These are phyloP conservation scores for Cystobasidiaceae sp. DNA, from an alignment of 1,284 basidiomycete genomes.

Conservation along the genomic window DNA sequence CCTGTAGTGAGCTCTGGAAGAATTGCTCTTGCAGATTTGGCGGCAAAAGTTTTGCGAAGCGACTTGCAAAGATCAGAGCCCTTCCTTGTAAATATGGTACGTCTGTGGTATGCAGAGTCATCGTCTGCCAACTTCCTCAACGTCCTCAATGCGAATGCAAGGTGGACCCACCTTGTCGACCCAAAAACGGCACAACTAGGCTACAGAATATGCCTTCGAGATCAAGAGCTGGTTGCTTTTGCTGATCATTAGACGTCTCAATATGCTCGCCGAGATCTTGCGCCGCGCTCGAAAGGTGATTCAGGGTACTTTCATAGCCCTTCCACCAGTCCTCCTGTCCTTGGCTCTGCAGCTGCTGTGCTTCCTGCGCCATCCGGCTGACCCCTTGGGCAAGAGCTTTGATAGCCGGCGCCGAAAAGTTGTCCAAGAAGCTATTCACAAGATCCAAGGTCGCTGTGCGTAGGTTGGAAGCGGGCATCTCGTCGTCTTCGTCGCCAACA, in stretches of 20 bases:
- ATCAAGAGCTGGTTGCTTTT: slow-evolving; percentile 63
- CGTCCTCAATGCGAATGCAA: slow-evolving; percentile 81
- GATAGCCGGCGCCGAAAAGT: slow-evolving; percentile 57
- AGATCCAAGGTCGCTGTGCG: slow-evolving; percentile 80
- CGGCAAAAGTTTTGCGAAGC: slow-evolving; percentile 72
- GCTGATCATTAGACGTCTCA: slow-evolving; percentile 64
- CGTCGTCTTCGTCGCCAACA: slow-evolving; percentile 90
- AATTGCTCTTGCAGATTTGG: slow-evolving; percentile 70
- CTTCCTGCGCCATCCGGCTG: slow-evolving; percentile 56
- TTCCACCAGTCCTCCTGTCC: slow-evolving; percentile 43
- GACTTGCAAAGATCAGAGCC: slow-evolving; percentile 88
- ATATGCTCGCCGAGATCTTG: slow-evolving; percentile 69
- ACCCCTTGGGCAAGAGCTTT: slow-evolving; percentile 58
- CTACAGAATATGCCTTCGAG: slow-evolving; percentile 68
- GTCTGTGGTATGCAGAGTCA: too few relatives aligned
- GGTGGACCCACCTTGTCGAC: slow-evolving; percentile 54
- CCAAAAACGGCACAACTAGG: slow-evolving; percentile 71
- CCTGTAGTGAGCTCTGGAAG: slow-evolving; percentile 74
- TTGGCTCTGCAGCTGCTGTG: slow-evolving; percentile 52
- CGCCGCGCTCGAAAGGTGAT: slow-evolving; percentile 75
- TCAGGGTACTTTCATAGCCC: slow-evolving; percentile 53
- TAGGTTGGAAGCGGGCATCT: slow-evolving; percentile 72
- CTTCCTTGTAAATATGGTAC: slow-evolving; percentile 87
- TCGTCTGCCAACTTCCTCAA: slow-evolving; percentile 79
- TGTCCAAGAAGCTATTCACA: slow-evolving; percentile 70